Evolutionary conservation across 1,139 yeast species (phyloP).

Genomic region (Lodderomyces theae): DNA sequence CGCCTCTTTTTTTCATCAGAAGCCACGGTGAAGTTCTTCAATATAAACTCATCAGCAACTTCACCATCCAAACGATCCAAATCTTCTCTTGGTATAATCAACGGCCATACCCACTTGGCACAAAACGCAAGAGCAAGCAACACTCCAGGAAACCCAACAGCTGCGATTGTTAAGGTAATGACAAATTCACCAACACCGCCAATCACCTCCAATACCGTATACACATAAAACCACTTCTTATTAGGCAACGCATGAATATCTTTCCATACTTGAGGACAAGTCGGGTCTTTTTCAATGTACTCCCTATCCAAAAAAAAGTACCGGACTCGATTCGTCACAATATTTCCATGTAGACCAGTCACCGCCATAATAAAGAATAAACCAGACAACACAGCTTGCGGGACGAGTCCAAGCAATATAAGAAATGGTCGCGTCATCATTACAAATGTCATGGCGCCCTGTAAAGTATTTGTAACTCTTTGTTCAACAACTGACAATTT

Average conservation of each 20-base stretch:
- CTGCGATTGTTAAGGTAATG: conserved; percentile 83
- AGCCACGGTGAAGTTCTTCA: conserved; percentile 35
- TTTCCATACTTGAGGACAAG: conserved; percentile 36
- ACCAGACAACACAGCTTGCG: conserved; percentile 92
- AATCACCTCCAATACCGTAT: conserved; percentile 54
- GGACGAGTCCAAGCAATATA: conserved; percentile 77
- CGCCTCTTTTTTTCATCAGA: conserved; percentile 15
- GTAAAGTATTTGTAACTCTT: conserved; percentile 76
- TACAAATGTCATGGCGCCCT: conserved; percentile 79
- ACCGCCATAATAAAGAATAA: conserved; percentile 91
- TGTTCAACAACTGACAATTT: conserved; percentile 79
- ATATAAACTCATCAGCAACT: conserved; percentile 58
- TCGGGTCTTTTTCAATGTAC: conserved; percentile 33
- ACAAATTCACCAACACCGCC: conserved; percentile 82
- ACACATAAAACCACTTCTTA: conserved; percentile 52
- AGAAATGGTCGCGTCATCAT: conserved; percentile 89
- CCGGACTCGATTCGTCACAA: conserved; percentile 59
- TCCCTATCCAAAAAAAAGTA: conserved; percentile 64
- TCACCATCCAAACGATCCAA: conserved; percentile 65
- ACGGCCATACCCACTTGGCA: conserved; percentile 69
- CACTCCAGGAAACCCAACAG: conserved; percentile 92
- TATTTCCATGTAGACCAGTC: conserved; percentile 69
- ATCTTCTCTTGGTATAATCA: conserved; percentile 60
- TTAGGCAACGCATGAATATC: conserved; percentile 33
- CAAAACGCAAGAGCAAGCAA: conserved; percentile 54